These are phyloP conservation scores for Populus nigra DNA, from an alignment of 345 rosid species.

Conservation along the genomic window DNA sequence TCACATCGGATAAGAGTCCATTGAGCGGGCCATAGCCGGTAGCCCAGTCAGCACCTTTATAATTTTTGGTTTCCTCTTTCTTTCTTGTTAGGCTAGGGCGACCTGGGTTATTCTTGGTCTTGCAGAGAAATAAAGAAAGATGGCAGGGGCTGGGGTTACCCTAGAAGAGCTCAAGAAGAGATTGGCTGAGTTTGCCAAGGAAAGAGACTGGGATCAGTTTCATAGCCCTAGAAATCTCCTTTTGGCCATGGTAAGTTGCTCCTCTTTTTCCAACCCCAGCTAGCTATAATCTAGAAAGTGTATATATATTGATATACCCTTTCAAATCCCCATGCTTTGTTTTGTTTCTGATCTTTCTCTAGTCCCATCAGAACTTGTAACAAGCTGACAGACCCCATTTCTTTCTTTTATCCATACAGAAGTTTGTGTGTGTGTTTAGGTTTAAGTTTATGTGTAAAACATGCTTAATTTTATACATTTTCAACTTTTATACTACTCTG, in stretches of 20 bases:
- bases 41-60: background rate
- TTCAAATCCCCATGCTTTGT: background rate
- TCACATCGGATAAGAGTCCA: background rate
- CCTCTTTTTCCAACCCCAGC: background rate
- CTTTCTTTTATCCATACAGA: background rate
- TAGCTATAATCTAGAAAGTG: background rate
- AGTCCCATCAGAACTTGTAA: background rate
- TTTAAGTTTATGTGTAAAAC: background rate
- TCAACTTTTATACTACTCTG: background rate
- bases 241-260: constrained; percentile 36
- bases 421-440: background rate
- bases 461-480: background rate
- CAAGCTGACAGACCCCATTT: background rate
- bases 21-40: background rate
- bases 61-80: background rate
- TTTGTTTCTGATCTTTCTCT: background rate
- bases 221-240: constrained; percentile 47
- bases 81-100: background rate
- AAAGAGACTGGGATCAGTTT: constrained; percentile 40
- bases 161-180: constrained; percentile 32
- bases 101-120: no score
- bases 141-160: background rate
- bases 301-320: background rate
- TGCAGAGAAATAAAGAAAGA: background rate
- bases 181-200: constrained; percentile 37